Percentiles rank a stretch among this genome's conserved stretches.
phyloP scores from a whole-genome alignment of 495 filamentous ascomycete genomes.

The Sordaria brevicollis region DNA sequence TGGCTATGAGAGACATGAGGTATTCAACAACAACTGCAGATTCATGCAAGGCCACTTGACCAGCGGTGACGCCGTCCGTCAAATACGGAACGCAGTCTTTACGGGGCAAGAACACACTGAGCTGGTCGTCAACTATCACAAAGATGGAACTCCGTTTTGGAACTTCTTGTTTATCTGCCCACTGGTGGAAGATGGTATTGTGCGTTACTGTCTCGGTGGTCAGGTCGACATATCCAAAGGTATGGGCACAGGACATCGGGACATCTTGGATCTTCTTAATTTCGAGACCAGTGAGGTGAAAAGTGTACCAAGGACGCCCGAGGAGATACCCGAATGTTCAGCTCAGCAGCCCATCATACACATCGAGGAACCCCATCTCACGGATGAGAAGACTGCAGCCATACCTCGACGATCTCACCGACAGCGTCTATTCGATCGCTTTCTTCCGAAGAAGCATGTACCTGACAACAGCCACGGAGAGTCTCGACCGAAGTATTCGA shows the following conservation, averaged over 20 bases:
- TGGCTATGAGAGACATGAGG: constrained; percentile 35
- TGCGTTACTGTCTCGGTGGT: constrained; percentile 41
- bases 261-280: constrained; percentile 40
- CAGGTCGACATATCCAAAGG: constrained; percentile 48
- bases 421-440: not conserved
- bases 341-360: not conserved
- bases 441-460: not conserved
- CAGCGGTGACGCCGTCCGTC: constrained; percentile 25
- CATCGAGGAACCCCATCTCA: not conserved
- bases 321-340: not conserved
- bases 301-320: not conserved
- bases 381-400: not conserved
- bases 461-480: not conserved
- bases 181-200: constrained; percentile 31
- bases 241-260: constrained; percentile 33
- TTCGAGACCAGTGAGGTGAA: constrained; percentile 5
- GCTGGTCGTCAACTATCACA: constrained; percentile 41
- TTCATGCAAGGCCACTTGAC: constrained; percentile 42
- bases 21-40: constrained; percentile 39
- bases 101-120: constrained; percentile 36
- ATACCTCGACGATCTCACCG: not conserved
- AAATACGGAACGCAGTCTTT: constrained; percentile 32
- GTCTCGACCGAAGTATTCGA: not conserved
- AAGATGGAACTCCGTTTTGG: constrained; percentile 45
- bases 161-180: constrained; percentile 45